Conservation (phyloP, 2,329 filamentous ascomycete genomes). For the Exophiala alcalophila region DNA sequence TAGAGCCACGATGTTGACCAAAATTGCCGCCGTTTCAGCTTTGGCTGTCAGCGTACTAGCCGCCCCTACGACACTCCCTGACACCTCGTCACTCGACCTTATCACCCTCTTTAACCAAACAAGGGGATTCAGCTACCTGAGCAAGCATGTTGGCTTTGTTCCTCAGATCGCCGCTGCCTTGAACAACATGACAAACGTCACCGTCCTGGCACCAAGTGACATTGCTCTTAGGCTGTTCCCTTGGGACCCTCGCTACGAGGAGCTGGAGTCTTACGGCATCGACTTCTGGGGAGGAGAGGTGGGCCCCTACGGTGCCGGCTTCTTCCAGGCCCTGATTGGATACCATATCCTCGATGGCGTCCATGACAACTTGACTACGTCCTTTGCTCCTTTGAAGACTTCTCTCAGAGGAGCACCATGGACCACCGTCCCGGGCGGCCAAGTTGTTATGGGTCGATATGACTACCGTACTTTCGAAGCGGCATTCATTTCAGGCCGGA, state of each 20-base stretch:
- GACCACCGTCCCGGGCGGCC: conserved; percentile 59
- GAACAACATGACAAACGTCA: conserved; percentile 48
- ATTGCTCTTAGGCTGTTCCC: conserved; percentile 43
- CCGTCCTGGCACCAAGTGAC: conserved; percentile 58
- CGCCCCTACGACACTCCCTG: conserved; percentile 3
- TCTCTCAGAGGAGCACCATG: conserved; percentile 51
- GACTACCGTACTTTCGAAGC: conserved; percentile 40
- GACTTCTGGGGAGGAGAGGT: no score
- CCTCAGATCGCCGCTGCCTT: conserved; percentile 5
- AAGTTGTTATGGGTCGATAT: conserved; percentile 50
- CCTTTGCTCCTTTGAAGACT: conserved; percentile 48
- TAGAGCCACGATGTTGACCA: conserved; percentile 9
- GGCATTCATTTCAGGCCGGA: conserved; percentile 53
- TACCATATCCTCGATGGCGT: conserved; percentile 61
- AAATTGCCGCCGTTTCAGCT: conserved; percentile 4
- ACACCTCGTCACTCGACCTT: conserved; percentile 8
- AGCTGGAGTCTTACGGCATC: conserved; percentile 23
- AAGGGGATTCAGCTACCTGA: conserved; percentile 7
- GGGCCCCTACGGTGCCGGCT: conserved; percentile 12
- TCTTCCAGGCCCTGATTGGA: conserved; percentile 47
- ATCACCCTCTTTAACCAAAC: conserved; percentile 11
- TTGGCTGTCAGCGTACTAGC: conserved; percentile 8
- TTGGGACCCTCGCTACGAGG: conserved; percentile 35
- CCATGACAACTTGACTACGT: conserved; percentile 31
- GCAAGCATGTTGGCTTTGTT: conserved; percentile 2